phyloP scores from a whole-genome alignment of 2,329 filamentous ascomycete species.

The Verticillium zaregamsianum region DNA sequence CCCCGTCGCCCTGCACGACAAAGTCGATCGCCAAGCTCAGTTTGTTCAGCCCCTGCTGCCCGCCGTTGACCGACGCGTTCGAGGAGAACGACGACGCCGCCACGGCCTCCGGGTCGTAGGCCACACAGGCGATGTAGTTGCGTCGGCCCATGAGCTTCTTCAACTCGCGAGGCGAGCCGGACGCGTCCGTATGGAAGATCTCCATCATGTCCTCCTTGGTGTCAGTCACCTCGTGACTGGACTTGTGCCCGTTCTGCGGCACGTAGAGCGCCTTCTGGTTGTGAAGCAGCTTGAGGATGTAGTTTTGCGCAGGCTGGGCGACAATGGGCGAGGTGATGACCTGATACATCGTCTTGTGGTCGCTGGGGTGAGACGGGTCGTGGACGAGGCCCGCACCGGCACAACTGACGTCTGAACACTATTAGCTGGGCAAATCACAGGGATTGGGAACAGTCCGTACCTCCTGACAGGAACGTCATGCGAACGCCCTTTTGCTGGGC shows the following conservation, averaged over 20 bases:
- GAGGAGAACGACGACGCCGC: constrained; percentile 30
- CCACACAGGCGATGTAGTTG: constrained; percentile 92
- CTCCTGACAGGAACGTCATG: constrained; percentile 95
- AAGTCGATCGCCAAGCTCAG: constrained; percentile 92
- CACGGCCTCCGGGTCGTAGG: constrained; percentile 82
- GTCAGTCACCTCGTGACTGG: constrained; percentile 71
- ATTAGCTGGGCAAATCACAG: constrained; percentile 15
- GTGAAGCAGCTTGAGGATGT: constrained; percentile 92
- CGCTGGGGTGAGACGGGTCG: constrained; percentile 82
- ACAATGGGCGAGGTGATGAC: constrained; percentile 91
- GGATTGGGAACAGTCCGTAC: constrained; percentile 34
- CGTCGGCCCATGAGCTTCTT: constrained; percentile 90
- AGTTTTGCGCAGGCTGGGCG: constrained; percentile 77
- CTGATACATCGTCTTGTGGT: constrained; percentile 99
- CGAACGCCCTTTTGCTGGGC: constrained; percentile 90
- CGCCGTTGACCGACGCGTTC: constrained; percentile 27
- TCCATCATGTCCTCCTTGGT: constrained; percentile 99
- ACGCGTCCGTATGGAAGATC: constrained; percentile 93
- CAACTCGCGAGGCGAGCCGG: constrained; percentile 74
- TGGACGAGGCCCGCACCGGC: constrained; percentile 92
- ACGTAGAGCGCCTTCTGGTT: constrained; percentile 91
- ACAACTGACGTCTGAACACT: constrained; percentile 67
- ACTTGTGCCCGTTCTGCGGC: constrained; percentile 77
- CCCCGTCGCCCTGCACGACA: constrained; percentile 88
- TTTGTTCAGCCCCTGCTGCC: constrained; percentile 51